Evolutionary conservation across 495 filamentous ascomycete genomes (phyloP), one percentile per base, ranked within the genome.

Genomic region (Neurospora tetrasperma): DNA sequence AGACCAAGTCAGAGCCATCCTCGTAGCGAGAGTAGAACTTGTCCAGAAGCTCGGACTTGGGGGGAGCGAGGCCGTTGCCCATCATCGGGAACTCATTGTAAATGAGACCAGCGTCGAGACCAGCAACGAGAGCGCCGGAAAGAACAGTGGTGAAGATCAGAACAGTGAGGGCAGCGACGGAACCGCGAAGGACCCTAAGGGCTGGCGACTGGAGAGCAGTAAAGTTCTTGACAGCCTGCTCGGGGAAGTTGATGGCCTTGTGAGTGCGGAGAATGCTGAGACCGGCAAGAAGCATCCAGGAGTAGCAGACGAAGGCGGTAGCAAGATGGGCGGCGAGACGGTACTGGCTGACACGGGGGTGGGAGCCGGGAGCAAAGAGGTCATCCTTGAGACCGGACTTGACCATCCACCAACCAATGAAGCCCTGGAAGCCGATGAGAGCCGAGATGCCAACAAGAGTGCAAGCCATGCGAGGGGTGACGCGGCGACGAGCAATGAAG

Each of bases 361-460:
- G 93, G 71, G 89, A 90, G 8, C 95, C 96, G 1, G 92, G 91
- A 4, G 91, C 93, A 78, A 98, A 97, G 20, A 98, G 88, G 77
- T 98, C 94, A 79, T 99, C 96, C 76, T 93, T 93, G 72, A 99
- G 84, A 2, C 96, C 96, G 1, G 91, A 94, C 81, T 96, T 97
- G 76, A 99, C 96, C 96, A 99, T 99, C 93, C 95, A 99, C 96
- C 96, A 99, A 11, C 96, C 96, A 66, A 99, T 87, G 75, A 96
- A 90, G 10, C 96, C 96, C 82, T 99, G 96, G 80, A 97, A 96
- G 41, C 93, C 96, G 80, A 99, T 98, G 70, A 98, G 83, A 42
- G 86, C 90, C 27, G 91, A 90, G 73, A 99, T 97, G 1, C 94
- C 95, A 20, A 87, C 84, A n/a, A 99, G 87, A 54, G 89, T 88